Conservation (phyloP, 2,329 filamentous ascomycete genomes). For the Hortaea sp. region DNA sequence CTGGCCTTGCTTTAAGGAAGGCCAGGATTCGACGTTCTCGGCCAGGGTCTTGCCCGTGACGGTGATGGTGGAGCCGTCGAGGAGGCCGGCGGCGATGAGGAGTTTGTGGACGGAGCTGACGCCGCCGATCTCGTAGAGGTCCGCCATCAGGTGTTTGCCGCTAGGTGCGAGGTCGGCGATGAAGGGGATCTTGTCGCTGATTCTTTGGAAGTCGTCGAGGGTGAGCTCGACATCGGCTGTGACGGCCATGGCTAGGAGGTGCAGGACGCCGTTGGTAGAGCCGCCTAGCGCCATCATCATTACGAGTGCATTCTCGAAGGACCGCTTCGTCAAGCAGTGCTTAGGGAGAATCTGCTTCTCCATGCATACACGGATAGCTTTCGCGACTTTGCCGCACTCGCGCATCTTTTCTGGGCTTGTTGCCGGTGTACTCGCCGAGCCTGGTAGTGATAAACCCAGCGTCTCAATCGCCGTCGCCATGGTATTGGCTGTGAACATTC, state of each 20-base stretch:
- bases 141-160: constrained; percentile 78
- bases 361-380: constrained; percentile 70
- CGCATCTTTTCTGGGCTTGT: constrained; percentile 73
- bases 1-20: constrained; percentile 62
- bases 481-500: constrained; percentile 93
- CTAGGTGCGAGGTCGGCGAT: constrained; percentile 77
- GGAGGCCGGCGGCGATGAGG: constrained; percentile 62
- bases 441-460: constrained; percentile 73
- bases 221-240: constrained; percentile 69
- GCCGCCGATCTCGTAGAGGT: constrained; percentile 76
- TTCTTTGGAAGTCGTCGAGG: constrained; percentile 72
- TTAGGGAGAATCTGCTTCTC: constrained; percentile 71
- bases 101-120: constrained; percentile 79
- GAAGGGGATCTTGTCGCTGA: constrained; percentile 74
- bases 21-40: constrained; percentile 69
- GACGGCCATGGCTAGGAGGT: constrained; percentile 83
- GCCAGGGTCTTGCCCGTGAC: constrained; percentile 76
- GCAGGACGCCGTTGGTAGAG: constrained; percentile 78
- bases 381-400: constrained; percentile 72
- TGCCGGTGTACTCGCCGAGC: constrained; percentile 75
- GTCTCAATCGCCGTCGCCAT: constrained; percentile 88
- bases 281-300: constrained; percentile 89
- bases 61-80: constrained; percentile 70
- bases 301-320: constrained; percentile 81
- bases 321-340: constrained; percentile 66